Base-by-base conservation (phyloP, 257 asterid genomes). In the Apocynum venetum region DNA sequence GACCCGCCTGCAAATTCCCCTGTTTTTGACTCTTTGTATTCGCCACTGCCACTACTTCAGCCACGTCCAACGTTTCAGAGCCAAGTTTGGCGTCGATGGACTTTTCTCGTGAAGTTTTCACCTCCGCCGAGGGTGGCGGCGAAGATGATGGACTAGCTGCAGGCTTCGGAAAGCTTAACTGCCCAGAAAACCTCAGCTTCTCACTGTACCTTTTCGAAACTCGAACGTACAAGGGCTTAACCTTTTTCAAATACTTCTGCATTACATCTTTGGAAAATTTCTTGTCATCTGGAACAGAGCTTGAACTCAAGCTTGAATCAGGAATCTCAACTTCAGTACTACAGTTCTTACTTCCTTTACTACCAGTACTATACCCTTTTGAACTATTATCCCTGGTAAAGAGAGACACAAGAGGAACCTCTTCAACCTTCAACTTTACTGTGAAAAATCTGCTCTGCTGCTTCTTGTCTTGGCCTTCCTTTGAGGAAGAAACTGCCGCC, bases 171-270 rank as follows among this genome's bases (percentile, higher is more conserved):
- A 77, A 60, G 80, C 77, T 67, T 64, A 80, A 73, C 77, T 82
- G 74, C 17, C 90, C 89, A 41, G 90, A 47, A 55, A 89, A 78
- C 80, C 87, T 85, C 59, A 90, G 71, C 76, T 89, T 90, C 76
- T 88, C 97, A 10, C 87, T 91, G 85, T 87, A 91, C 41, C 93
- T 90, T 80, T 88, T 91, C 2, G 97, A 91, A 15, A 88, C 97
- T 31, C 94, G 96, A 75, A 92, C 49, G 83, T 89, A 89, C n/a
- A 90, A 79, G 0, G 97, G 97, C 79, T 93, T 95, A 15, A 93
- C 97, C 87, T 89, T 89, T 72, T 93, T 93, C 31, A 95, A 61
- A 79, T 95, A 95, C 84, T 91, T 95, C 1, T 90, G 90, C 88
- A 94, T 85, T 17, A 82, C 85, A 31, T 92, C 97, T 40, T 87